Conservation (phyloP, 805 yeast genomes). For the Kuraishia piskuri region DNA sequence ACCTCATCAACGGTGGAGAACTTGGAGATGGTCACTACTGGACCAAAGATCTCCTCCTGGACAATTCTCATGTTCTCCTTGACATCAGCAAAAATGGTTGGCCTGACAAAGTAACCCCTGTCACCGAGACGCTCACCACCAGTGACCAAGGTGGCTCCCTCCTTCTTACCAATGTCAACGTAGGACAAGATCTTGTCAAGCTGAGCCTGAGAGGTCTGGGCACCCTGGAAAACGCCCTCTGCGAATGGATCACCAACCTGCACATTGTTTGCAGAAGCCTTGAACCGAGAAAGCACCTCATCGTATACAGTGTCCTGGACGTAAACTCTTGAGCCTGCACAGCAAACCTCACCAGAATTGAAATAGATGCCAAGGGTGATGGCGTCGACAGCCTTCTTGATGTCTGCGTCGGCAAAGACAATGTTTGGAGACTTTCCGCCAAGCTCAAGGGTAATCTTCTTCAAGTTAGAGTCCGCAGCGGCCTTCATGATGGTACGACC, state of each 20-base stretch:
- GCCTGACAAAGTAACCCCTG: conserved; percentile 62
- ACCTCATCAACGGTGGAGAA: conserved; percentile 81
- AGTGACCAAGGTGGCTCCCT: conserved; percentile 71
- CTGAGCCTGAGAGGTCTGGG: conserved; percentile 81
- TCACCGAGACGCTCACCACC: conserved; percentile 52
- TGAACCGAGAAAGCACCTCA: conserved; percentile 54
- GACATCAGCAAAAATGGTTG: conserved; percentile 70
- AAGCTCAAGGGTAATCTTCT: conserved; percentile 87
- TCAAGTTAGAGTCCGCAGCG: conserved; percentile 75
- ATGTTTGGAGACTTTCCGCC: conserved; percentile 97
- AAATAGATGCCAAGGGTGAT: conserved; percentile 78
- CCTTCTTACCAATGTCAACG: conserved; percentile 67
- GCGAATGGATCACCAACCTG: conserved; percentile 83
- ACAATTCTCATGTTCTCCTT: conserved; percentile 60
- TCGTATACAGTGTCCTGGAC: conserved; percentile 84
- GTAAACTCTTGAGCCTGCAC: conserved; percentile 88
- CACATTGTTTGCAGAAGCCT: conserved; percentile 37
- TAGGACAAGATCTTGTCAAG: conserved; percentile 68
- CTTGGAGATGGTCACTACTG: conserved; percentile 78
- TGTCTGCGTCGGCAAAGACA: conserved; percentile 77
- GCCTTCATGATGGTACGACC: conserved; percentile 77
- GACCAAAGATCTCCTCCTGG: conserved; percentile 82
- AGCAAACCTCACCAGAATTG: conserved; percentile 95
- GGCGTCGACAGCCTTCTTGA: conserved; percentile 67
- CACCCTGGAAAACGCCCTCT: conserved; percentile 76